Conservation (phyloP, 495 filamentous ascomycete species). For the Pyronema omphalodes region DNA sequence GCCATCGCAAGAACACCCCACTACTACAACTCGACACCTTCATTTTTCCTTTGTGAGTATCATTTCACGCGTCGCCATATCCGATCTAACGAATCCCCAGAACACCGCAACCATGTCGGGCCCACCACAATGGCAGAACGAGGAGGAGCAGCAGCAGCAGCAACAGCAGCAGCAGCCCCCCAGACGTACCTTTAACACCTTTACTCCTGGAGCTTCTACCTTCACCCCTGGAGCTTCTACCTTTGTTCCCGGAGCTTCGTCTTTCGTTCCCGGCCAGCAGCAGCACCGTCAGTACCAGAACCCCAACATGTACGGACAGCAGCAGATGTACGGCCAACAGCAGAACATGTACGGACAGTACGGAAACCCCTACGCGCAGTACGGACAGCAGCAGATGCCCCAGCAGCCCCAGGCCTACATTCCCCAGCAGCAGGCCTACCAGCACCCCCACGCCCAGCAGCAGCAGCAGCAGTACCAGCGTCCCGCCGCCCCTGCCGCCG, state of each 20-base stretch:
- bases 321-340: conserved; percentile 33
- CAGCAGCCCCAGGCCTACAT: conserved; percentile 27
- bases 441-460: conserved; percentile 24
- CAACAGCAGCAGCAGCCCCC: conserved; percentile 27
- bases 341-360: conserved; percentile 29
- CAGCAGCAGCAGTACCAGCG: conserved; percentile 44
- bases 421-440: conserved; percentile 30
- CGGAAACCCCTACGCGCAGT: conserved; percentile 19
- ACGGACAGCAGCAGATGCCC: conserved; percentile 27
- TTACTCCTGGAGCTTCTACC: conserved; percentile 16
- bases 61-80: no score
- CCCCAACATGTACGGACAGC: conserved; percentile 31
- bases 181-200: conserved; percentile 24
- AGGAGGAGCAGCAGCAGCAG: conserved; percentile 30
- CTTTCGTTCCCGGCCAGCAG: conserved; percentile 60
- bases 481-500: conserved; percentile 38
- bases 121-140: no score
- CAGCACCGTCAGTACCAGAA: conserved; percentile 33
- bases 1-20: no score
- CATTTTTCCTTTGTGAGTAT: no score
- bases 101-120: no score
- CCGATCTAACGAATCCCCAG: no score
- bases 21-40: no score
- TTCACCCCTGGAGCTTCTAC: conserved; percentile 62
- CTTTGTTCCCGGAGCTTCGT: conserved; percentile 60